Percentiles rank a stretch among this genome's conserved stretches.
phyloP scores from a whole-genome alignment of 164 flowering plant species.

The Aristolochia californica region DNA sequence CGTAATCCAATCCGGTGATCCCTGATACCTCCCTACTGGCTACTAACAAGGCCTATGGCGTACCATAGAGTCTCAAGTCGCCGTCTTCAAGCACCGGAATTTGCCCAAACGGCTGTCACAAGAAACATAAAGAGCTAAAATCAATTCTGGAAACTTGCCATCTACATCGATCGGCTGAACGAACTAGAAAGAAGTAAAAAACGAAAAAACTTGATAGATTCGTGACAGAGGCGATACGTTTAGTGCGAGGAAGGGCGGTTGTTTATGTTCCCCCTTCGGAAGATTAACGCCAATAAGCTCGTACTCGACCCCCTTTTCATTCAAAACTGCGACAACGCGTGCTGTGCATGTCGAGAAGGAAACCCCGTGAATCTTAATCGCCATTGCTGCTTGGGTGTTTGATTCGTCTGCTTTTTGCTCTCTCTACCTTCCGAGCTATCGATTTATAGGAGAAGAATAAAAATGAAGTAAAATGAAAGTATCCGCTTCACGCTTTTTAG shows the following conservation, averaged over 20 bases:
- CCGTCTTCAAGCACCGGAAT: slow-evolving; percentile 32
- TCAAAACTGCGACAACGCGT: slow-evolving; percentile 18
- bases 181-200: not conserved
- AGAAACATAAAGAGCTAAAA: too few species aligned
- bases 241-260: slow-evolving; percentile 17
- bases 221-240: too few species aligned
- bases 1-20: not conserved
- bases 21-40: not conserved
- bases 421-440: too few species aligned
- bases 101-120: slow-evolving; percentile 29
- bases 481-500: too few species aligned
- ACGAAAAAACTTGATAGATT: not conserved
- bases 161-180: too few species aligned
- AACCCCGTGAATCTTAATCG: slow-evolving; percentile 1
- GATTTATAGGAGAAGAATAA: too few species aligned
- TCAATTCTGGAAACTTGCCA: too few species aligned
- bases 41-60: not conserved
- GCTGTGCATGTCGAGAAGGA: slow-evolving; percentile 10
- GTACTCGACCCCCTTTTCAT: slow-evolving; percentile 35
- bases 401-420: not conserved
- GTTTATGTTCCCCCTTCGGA: slow-evolving; percentile 32
- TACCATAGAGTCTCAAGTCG: slow-evolving; percentile 30
- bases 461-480: too few species aligned
- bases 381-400: too few species aligned
- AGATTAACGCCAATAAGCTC: slow-evolving; percentile 36